phyloP scores from a whole-genome alignment of 2,329 filamentous ascomycete species.

The Diaporthe caulivora region DNA sequence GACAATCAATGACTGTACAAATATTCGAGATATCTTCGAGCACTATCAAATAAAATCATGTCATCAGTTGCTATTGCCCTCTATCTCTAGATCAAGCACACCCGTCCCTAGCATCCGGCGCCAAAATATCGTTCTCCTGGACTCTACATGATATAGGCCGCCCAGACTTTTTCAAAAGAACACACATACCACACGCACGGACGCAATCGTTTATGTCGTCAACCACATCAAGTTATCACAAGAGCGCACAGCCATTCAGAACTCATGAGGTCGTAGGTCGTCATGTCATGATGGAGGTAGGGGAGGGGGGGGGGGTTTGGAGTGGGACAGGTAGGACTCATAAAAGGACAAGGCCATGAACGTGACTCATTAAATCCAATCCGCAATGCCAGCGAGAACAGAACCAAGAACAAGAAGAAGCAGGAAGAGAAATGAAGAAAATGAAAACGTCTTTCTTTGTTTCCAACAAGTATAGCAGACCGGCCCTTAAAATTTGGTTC shows the following conservation, averaged over 20 bases:
- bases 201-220: background rate
- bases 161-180: background rate
- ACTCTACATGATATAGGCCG: background rate
- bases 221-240: constrained; percentile 19
- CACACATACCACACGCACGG: background rate
- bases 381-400: constrained; percentile 1
- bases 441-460: background rate
- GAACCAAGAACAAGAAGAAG: background rate
- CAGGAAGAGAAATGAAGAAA: background rate
- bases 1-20: background rate
- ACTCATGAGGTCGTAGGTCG: background rate
- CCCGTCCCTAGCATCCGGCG: too few relatives aligned
- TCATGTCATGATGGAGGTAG: background rate
- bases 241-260: background rate
- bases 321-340: background rate
- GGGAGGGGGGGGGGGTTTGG: background rate
- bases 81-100: background rate
- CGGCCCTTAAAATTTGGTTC: background rate
- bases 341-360: constrained; percentile 16
- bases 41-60: background rate
- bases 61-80: background rate
- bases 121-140: background rate
- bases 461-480: constrained; percentile 3
- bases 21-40: background rate
- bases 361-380: constrained; percentile 8